Evolutionary conservation across 116 monocot genomes (phyloP), one percentile per base, ranked within the genome.

Genomic region (Zostera marina): DNA sequence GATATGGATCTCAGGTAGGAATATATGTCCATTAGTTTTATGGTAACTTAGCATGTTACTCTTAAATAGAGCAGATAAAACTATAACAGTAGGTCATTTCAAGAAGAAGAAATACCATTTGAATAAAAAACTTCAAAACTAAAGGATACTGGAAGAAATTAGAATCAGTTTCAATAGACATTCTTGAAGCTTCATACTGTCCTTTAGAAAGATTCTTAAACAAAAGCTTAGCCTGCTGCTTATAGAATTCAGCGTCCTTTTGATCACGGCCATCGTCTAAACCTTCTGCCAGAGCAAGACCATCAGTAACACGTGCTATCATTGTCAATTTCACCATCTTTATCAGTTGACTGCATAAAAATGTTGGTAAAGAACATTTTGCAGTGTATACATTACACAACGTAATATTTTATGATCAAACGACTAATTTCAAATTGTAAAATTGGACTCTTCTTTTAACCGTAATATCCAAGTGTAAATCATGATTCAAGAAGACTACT

Each of bases 291-390:
- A 94, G 73, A 52, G 94, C 85, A 72, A 94, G 94, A 38, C 88
- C 94, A 66, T 94, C 94, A 66, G 88, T 94, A 22, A 94, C 82
- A 67, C 88, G 88, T 38, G 93, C 93, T 77, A 93, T 84, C 88
- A 93, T 79, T 44, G 93, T 93, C 63, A 93, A 68, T 69, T 94
- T 94, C 75, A 94, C 88, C 94, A 94, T 94, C 64, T 79, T 79
- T 67, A 54, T 9, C 15, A 16, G 49, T 51, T 51, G 3, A 58
- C 40, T 41, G 16, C 58, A 6, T 13, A 59, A 9, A 43, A 59
- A 43, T 44, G 60, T 12, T 20, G 3, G 7, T 12, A 60, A 5
- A n/a, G 13, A 47, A 47, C 8, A 16, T n/a, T 11, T 12, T 2
- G 17, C 14, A 47, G 1, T 32, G 32, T 32, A 32, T 0, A 32